Conservation (phyloP, 2,329 filamentous ascomycete species). For the Hypomyces perniciosus region DNA sequence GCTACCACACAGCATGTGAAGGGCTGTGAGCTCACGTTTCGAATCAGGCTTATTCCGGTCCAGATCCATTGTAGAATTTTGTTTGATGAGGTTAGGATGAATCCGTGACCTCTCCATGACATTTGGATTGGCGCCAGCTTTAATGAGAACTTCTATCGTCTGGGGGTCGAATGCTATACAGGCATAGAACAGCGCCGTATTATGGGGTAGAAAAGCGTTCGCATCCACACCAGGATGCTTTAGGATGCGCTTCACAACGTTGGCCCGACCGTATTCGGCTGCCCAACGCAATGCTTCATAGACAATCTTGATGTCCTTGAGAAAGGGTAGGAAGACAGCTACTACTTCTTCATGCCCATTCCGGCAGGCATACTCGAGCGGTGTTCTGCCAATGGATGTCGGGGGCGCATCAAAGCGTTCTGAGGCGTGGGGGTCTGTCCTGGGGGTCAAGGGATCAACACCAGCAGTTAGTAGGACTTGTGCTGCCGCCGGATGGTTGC, state of each 20-base stretch:
- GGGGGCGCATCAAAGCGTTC: constrained; percentile 6
- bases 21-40: too few species aligned
- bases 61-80: too few species aligned
- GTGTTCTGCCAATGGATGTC: constrained; percentile 18
- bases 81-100: too few species aligned
- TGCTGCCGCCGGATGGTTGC: constrained; percentile 25
- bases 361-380: constrained; percentile 27
- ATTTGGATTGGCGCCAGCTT: constrained; percentile 27
- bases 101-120: not conserved
- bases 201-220: constrained; percentile 19
- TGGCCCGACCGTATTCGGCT: constrained; percentile 10
- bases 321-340: constrained; percentile 22
- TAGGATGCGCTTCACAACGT: constrained; percentile 24
- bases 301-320: constrained; percentile 18
- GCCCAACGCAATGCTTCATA: constrained; percentile 25
- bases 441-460: constrained; percentile 26
- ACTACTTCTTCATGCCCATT: constrained; percentile 22
- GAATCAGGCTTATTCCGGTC: too few species aligned
- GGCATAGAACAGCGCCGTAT: constrained; percentile 20
- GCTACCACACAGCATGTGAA: too few species aligned
- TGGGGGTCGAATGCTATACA: not conserved
- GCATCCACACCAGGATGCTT: constrained; percentile 26
- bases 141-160: constrained; percentile 16
- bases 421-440: constrained; percentile 15
- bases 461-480: constrained; percentile 29